A percentile compares a stretch with the other conserved stretches of the same genome.
phyloP scores from a whole-genome alignment of 2,329 filamentous ascomycete genomes.

The Chaetomiaceae sp. region DNA sequence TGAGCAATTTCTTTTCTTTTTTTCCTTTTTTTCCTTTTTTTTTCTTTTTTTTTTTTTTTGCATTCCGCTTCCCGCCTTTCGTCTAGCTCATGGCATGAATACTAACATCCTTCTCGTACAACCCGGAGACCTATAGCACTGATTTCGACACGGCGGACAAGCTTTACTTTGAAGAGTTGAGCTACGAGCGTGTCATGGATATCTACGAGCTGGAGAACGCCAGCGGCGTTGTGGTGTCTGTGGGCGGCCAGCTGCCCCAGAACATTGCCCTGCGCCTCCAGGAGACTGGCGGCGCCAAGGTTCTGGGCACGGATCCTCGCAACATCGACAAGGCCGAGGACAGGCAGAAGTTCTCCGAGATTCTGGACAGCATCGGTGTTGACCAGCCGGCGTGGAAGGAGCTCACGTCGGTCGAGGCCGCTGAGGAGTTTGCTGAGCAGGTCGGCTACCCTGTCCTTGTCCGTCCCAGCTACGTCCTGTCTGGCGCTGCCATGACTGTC shows the following conservation, averaged over 20 bases:
- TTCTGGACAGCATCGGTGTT: slow-evolving; percentile 92
- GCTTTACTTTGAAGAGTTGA: slow-evolving; percentile 95
- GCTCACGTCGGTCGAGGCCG: slow-evolving; percentile 81
- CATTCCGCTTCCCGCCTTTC: too few species aligned
- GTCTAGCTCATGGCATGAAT: neutral
- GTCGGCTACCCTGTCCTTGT: slow-evolving; percentile 95
- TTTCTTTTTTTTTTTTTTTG: neutral
- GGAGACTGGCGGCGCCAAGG: slow-evolving; percentile 81
- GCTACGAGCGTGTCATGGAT: slow-evolving; percentile 97
- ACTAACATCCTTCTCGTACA: slow-evolving; percentile 44
- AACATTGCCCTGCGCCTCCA: slow-evolving; percentile 95
- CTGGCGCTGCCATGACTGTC: slow-evolving; percentile 97
- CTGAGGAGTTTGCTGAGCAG: slow-evolving; percentile 76
- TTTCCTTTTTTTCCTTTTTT: slow-evolving; percentile 2
- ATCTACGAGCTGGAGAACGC: slow-evolving; percentile 91
- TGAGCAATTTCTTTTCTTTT: neutral
- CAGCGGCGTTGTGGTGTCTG: slow-evolving; percentile 85
- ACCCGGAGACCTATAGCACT: slow-evolving; percentile 76
- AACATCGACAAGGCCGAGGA: slow-evolving; percentile 99
- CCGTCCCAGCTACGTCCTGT: slow-evolving; percentile 91
- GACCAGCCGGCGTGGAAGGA: slow-evolving; percentile 99
- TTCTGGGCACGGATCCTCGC: slow-evolving; percentile 86
- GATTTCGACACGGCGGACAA: slow-evolving; percentile 88
- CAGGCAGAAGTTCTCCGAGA: slow-evolving; percentile 96
- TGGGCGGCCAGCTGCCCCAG: slow-evolving; percentile 93